A percentile compares a stretch with the other conserved stretches of the same genome.
phyloP scores from a whole-genome alignment of 2,329 filamentous ascomycete species.

The Nemania sp. region DNA sequence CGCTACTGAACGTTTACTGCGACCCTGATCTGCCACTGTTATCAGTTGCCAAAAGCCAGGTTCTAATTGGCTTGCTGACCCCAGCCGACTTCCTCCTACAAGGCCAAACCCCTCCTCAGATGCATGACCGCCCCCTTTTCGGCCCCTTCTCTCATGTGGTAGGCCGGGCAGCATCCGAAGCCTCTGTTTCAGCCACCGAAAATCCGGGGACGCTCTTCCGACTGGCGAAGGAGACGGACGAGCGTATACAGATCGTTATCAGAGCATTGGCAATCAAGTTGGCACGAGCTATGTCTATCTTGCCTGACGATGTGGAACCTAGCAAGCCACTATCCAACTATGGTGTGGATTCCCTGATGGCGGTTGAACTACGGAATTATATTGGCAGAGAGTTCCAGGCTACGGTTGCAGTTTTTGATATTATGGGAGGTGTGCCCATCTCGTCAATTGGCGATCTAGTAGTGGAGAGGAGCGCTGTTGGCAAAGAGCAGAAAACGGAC shows the following conservation, averaged over 20 bases:
- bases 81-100: conserved; percentile 35
- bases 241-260: conserved; percentile 35
- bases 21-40: conserved; percentile 35
- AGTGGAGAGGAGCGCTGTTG: conserved; percentile 39
- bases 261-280: conserved; percentile 34
- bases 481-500: conserved; percentile 27
- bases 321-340: conserved; percentile 46
- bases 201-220: conserved; percentile 34
- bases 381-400: conserved; percentile 41
- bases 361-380: conserved; percentile 51
- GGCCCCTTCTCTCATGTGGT: conserved; percentile 33
- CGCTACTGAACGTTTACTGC: conserved; percentile 41
- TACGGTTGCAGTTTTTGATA: conserved; percentile 37
- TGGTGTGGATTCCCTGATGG: conserved; percentile 52
- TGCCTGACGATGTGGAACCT: conserved; percentile 44
- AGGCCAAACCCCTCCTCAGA: conserved; percentile 25
- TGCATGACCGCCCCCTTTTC: conserved; percentile 35
- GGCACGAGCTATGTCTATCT: conserved; percentile 40
- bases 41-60: conserved; percentile 27
- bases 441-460: conserved; percentile 38
- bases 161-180: background rate
- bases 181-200: conserved; percentile 8
- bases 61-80: conserved; percentile 37
- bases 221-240: conserved; percentile 26
- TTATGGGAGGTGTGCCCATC: conserved; percentile 37